These are phyloP conservation scores for Exidia glandulosa DNA, from an alignment of 768 basidiomycete species.

Conservation along the genomic window DNA sequence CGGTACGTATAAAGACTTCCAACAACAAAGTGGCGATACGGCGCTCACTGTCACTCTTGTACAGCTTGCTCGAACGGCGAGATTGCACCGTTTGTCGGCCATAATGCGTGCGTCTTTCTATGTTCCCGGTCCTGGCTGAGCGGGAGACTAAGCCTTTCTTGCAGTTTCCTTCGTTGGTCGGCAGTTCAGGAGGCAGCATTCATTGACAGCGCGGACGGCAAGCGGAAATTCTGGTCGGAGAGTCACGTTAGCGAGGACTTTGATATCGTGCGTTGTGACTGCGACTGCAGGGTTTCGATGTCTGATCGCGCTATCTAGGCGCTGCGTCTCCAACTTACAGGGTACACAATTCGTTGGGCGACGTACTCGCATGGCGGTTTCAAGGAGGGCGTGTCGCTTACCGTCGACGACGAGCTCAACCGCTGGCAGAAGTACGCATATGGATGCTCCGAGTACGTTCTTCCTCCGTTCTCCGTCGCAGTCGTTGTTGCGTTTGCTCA, in stretches of 20 bases:
- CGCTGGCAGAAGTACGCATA: slow-evolving; percentile 87
- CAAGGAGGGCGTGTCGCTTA: slow-evolving; percentile 85
- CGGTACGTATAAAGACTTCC: too few relatives aligned
- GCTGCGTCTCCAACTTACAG: slow-evolving; percentile 44
- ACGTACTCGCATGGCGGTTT: slow-evolving; percentile 78
- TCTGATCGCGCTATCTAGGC: too few relatives aligned
- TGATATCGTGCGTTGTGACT: too few relatives aligned
- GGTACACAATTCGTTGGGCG: slow-evolving; percentile 75
- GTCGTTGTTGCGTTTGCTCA: slow-evolving; percentile 7
- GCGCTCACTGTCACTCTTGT: background rate
- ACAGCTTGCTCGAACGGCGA: slow-evolving; percentile 64
- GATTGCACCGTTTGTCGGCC: slow-evolving; percentile 74
- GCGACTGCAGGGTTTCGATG: too few relatives aligned
- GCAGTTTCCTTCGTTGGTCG: slow-evolving; percentile 42
- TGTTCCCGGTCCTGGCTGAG: background rate
- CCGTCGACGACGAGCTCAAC: slow-evolving; percentile 83
- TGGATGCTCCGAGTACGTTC: slow-evolving; percentile 16
- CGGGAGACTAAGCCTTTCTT: too few relatives aligned
- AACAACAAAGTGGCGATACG: too few relatives aligned
- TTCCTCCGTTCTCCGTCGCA: slow-evolving; percentile 16
- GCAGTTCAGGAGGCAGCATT: slow-evolving; percentile 45
- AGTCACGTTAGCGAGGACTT: slow-evolving; percentile 59
- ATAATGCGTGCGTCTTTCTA: slow-evolving; percentile 46
- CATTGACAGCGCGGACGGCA: slow-evolving; percentile 39
- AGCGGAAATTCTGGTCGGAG: slow-evolving; percentile 55